Evolutionary conservation across 768 basidiomycete genomes (phyloP).

Genomic region (Tylopilus sp.): DNA sequence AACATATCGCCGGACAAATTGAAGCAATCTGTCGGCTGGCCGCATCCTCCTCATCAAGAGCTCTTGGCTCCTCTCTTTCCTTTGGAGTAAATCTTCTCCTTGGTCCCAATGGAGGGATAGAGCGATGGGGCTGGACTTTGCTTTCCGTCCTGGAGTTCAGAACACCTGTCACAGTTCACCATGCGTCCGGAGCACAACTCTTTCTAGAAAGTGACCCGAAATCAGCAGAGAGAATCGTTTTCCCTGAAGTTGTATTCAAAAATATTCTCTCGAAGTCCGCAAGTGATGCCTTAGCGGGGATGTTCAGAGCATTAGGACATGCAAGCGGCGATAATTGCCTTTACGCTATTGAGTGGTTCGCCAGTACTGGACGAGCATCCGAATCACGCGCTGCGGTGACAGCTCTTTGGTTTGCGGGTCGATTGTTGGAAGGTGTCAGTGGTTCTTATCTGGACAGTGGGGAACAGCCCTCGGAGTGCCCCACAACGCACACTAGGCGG

Average conservation of each 20-base stretch:
- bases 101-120: conserved; percentile 79
- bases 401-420: conserved; percentile 82
- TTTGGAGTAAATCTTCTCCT: conserved; percentile 59
- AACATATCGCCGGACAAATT: conserved; percentile 63
- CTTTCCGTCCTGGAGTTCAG: conserved; percentile 77
- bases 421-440: conserved; percentile 70
- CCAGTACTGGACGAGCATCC: conserved; percentile 47
- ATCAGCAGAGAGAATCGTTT: conserved; percentile 35
- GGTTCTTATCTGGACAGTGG: conserved; percentile 40
- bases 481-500: conserved; percentile 38
- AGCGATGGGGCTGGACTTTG: conserved; percentile 90
- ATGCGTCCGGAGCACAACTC: conserved; percentile 48
- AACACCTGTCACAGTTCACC: conserved; percentile 48
- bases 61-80: conserved; percentile 42
- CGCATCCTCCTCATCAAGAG: conserved; percentile 12
- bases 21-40: conserved; percentile 63
- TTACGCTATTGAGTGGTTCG: conserved; percentile 82
- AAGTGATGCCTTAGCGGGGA: conserved; percentile 53
- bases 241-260: conserved; percentile 59
- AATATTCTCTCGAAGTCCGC: conserved; percentile 52
- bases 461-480: neutral
- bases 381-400: conserved; percentile 49
- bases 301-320: conserved; percentile 71
- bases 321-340: conserved; percentile 68
- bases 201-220: conserved; percentile 52